Evolutionary conservation across 2,329 filamentous ascomycete species (phyloP).

Genomic region (Teratosphaeriaceae sp.): DNA sequence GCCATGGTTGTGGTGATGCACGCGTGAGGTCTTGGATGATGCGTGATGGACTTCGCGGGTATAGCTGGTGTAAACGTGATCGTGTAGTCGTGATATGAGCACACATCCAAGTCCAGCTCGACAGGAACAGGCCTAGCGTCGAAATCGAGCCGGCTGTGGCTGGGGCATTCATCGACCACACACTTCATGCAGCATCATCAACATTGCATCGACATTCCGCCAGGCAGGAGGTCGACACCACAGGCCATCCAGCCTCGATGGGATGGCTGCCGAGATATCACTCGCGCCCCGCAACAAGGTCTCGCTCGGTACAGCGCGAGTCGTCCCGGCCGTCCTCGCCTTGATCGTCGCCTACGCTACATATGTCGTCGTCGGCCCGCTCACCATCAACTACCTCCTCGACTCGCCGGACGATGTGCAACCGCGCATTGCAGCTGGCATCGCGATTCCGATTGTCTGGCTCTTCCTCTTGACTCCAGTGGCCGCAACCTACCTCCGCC

Average conservation of each 20-base stretch:
- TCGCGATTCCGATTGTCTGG: slow-evolving; percentile 65
- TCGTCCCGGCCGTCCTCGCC: slow-evolving; percentile 23
- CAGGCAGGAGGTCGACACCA: neutral
- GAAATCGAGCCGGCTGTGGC: no score
- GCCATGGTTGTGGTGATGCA: slow-evolving; percentile 8
- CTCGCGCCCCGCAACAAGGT: slow-evolving; percentile 2
- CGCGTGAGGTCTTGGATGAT: neutral
- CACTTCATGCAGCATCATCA: neutral
- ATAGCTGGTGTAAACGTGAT: no score
- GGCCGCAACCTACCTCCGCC: slow-evolving; percentile 61
- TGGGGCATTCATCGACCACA: no score
- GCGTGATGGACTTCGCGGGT: no score
- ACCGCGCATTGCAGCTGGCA: slow-evolving; percentile 51
- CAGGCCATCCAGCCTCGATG: neutral
- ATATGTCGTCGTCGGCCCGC: slow-evolving; percentile 25
- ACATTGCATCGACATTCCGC: neutral
- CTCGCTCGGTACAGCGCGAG: slow-evolving; percentile 21
- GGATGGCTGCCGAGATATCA: neutral
- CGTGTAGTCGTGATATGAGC: no score
- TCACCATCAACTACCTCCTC: slow-evolving; percentile 65
- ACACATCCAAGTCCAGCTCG: no score
- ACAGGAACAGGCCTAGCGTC: no score
- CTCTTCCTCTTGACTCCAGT: slow-evolving; percentile 65
- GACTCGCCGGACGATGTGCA: slow-evolving; percentile 31
- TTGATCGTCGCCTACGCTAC: slow-evolving; percentile 24